These are phyloP conservation scores for Carex sylvatica DNA, from an alignment of 202 grass and related monocot species.

Conservation along the genomic window DNA sequence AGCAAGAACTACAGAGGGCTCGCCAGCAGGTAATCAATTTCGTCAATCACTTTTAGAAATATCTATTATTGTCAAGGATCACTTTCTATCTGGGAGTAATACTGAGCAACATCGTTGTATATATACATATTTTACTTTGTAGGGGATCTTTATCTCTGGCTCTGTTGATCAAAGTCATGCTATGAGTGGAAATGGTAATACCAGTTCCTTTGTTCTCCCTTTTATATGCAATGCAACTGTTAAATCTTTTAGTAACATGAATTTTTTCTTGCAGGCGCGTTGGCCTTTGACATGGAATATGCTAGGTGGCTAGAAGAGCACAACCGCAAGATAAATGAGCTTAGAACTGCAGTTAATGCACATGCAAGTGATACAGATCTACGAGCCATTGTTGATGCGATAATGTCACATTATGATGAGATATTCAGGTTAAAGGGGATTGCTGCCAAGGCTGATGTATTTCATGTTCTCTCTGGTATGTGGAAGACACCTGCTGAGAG, in stretches of 20 bases:
- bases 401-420: constrained; percentile 83
- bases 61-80: neutral
- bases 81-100: constrained; percentile 26
- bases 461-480: constrained; percentile 96
- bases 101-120: constrained; percentile 10
- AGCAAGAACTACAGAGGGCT: constrained; percentile 92
- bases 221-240: constrained; percentile 15
- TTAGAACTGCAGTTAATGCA: constrained; percentile 77
- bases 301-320: constrained; percentile 92
- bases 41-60: neutral
- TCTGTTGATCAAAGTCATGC: constrained; percentile 81
- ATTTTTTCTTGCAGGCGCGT: constrained; percentile 52
- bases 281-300: constrained; percentile 92
- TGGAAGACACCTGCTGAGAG: constrained; percentile 97
- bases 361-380: constrained; percentile 87
- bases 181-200: constrained; percentile 81
- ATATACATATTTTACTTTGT: constrained; percentile 1
- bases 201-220: constrained; percentile 22
- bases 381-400: constrained; percentile 58
- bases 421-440: constrained; percentile 81
- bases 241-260: constrained; percentile 19
- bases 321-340: constrained; percentile 79
- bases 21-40: constrained; percentile 70
- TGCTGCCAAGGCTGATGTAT: constrained; percentile 87
- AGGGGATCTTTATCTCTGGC: constrained; percentile 98